Conservation (phyloP, 2,329 filamentous ascomycete species). For the Diplodia mutila region DNA sequence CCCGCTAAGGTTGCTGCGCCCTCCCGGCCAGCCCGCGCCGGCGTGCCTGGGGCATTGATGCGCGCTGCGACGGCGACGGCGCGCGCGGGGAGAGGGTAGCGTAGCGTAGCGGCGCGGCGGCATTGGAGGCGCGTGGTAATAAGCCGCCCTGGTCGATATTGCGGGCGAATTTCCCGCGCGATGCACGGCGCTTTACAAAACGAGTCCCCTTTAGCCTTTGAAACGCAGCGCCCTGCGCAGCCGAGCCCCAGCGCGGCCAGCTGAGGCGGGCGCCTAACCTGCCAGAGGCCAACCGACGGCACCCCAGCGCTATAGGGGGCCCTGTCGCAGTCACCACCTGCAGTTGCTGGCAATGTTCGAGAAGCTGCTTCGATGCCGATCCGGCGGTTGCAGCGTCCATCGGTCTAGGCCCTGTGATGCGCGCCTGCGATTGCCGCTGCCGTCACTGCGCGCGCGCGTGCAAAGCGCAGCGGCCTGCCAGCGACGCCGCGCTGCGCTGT, state of each 20-base stretch:
- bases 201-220: background rate
- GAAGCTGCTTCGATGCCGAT: slow-evolving; percentile 15
- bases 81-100: background rate
- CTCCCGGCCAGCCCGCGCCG: slow-evolving; percentile 1
- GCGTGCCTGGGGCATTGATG: background rate
- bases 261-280: slow-evolving; percentile 5
- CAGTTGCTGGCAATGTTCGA: slow-evolving; percentile 1
- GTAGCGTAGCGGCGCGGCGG: too few species aligned
- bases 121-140: background rate
- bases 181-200: slow-evolving; percentile 7
- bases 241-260: background rate
- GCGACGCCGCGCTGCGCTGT: slow-evolving; percentile 20
- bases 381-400: background rate
- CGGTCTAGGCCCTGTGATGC: background rate
- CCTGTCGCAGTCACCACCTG: background rate
- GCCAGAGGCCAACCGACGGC: background rate
- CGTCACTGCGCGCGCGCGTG: background rate
- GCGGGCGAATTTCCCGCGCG: slow-evolving; percentile 2
- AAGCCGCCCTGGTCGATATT: slow-evolving; percentile 2
- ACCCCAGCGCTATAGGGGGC: background rate
- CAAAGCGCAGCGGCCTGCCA: background rate
- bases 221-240: slow-evolving; percentile 16
- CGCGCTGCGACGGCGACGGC: background rate
- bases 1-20: background rate
- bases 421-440: background rate